Evolutionary conservation across 805 yeast species (phyloP), one percentile per base, ranked within the genome.

Genomic region (Spathaspora gorwiae): DNA sequence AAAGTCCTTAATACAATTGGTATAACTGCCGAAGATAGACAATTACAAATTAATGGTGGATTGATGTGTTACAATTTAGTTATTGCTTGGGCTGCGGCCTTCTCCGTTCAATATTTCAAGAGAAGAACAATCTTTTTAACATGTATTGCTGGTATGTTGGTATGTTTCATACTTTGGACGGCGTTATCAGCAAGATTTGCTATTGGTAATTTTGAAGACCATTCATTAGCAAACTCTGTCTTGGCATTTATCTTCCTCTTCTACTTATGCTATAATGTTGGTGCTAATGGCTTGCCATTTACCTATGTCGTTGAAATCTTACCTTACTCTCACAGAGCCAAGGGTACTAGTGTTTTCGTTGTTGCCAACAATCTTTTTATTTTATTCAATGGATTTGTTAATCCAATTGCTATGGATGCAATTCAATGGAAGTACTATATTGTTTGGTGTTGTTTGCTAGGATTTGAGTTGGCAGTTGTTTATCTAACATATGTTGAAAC

Each of bases 1-100:
- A 66, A 70, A 52, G 83, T 79, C 11, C 66, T 79, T 50, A 55
- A 61, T 47, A 71, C 79, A 24, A 76, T 79, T 55, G 83, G 84
- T 47, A 74, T 79, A 53, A 75, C 76, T 39, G 66, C 64, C 12
- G 61, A 67, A 24, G 60, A 60, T 40, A 59, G 62, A 45, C 79
- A 78, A 59, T 67, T 78, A 45, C 57, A 72, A 42, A 70, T 78
- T 56, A 78, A 79, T 55, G 81, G 78, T 45, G 71, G 74, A 47
- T 67, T 77, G 49, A 72, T 68, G 71, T 60, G 73, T 47, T 76
- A 66, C 59, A 75, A 76, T 63, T 69, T 70, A 50, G 64, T 60
- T 26, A 49, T 62, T 41, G 54, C 68, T 7, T 38, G 47, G 35
- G 42, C 46, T 7, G 53, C 55, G 44, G 60, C 66, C 6, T 42